Evolutionary conservation across 2,329 filamentous ascomycete species (phyloP), one percentile per base, ranked within the genome.

Genomic region (Macrophomina tecta): DNA sequence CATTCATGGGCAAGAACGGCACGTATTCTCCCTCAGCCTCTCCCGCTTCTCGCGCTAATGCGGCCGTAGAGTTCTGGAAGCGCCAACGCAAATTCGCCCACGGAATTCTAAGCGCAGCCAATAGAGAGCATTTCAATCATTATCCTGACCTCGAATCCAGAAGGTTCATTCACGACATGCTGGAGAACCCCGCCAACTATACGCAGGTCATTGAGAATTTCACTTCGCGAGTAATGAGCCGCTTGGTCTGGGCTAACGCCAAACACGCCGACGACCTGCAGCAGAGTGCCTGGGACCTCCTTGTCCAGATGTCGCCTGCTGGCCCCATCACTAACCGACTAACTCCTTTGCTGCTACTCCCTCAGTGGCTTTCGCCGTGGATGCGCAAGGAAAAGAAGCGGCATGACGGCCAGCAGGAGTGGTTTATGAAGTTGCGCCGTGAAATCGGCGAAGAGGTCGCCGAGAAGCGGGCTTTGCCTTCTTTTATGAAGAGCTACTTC

Each of bases 281-380:
- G 4, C 51, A 65, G 18, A 40, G 38, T 9, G 1, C 66, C 16
- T 62, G 60, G 12, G 66, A 52, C n/a, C 66, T 68, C 12, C 40
- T 68, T 16, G n/a, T 45, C 40, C 61, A 61, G 7, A 65, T 68
- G n/a, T 68, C 66, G 16, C 66, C 66, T 6, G 62, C 62, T 7
- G 46, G n/a, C 34, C 36, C 52, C 34, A 36, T 68, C 30, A 52
- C 51, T 16, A 68, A 65, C 30, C 34, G 65, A 32, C 18, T 68
- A 30, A 52, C 66, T 5, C 66, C 30, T 14, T 62, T 68, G 52
- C 51, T 32, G 11, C 9, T 23, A 16, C 45, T 68, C 5, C 66
- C 66, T 3, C 14, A 18, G 18, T 52, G 32, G 23, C 16, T 65
- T 3, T 52, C 51, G 8, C 66, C 66, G 1, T 68, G 66, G 66